These are phyloP conservation scores for Candida sp. DNA, from an alignment of 1,139 yeast genomes.

Conservation along the genomic window DNA sequence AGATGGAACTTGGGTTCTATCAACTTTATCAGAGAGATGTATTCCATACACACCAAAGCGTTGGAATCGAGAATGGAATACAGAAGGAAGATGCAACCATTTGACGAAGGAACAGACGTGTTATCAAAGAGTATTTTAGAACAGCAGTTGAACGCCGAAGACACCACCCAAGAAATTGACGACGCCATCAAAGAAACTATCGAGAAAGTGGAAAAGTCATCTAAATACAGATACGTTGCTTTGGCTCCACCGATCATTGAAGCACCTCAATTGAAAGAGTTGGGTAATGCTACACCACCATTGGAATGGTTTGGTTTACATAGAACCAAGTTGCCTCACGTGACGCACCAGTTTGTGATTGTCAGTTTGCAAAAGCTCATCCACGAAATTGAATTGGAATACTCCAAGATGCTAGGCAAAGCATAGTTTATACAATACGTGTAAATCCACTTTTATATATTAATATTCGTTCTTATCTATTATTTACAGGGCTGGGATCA, in stretches of 20 bases:
- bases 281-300: constrained; percentile 98
- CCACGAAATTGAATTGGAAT: constrained; percentile 59
- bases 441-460: neutral
- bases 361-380: constrained; percentile 75
- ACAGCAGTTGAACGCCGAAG: constrained; percentile 26
- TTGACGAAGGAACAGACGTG: constrained; percentile 13
- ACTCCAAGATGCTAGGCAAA: constrained; percentile 49
- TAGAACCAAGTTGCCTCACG: constrained; percentile 80
- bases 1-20: constrained; percentile 95
- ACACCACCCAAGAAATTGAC: constrained; percentile 40
- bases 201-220: constrained; percentile 63
- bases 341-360: constrained; percentile 82
- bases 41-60: constrained; percentile 60
- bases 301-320: constrained; percentile 97
- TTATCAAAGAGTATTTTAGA: constrained; percentile 15
- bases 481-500: constrained; percentile 9
- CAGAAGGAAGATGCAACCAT: constrained; percentile 18
- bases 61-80: constrained; percentile 41
- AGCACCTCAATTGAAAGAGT: constrained; percentile 86
- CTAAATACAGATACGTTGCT: constrained; percentile 66
- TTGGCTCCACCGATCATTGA: constrained; percentile 80
- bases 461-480: constrained; percentile 1
- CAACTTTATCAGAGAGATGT: constrained; percentile 92
- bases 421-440: constrained; percentile 24
- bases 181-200: constrained; percentile 60